A percentile compares a stretch with the other conserved stretches of the same genome.
These are phyloP conservation scores for Trichosporon sp. DNA, from an alignment of 1,284 basidiomycete genomes.

Conservation along the genomic window DNA sequence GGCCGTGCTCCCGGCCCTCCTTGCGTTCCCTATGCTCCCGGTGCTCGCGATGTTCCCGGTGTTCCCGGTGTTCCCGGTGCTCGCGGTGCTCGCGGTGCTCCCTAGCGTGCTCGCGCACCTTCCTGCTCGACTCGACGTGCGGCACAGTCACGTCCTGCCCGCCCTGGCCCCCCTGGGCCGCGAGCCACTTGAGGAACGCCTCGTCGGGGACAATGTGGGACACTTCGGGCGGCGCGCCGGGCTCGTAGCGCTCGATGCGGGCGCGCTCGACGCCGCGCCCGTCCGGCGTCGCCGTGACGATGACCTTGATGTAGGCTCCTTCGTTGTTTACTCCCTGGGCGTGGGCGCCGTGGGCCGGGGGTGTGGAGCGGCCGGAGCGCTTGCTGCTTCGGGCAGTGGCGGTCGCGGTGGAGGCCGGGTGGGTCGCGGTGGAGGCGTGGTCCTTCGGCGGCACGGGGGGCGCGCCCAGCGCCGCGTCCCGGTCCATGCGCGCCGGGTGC, in stretches of 20 bases:
- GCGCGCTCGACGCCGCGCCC: neutral
- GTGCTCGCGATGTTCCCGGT: too few species aligned
- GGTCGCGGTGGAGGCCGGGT: neutral
- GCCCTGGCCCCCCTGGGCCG: neutral
- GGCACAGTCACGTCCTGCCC: neutral
- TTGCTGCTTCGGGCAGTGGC: neutral
- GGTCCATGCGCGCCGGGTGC: neutral
- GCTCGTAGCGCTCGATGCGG: neutral
- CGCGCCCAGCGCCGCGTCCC: neutral
- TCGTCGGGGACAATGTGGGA: neutral
- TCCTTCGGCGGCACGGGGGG: neutral
- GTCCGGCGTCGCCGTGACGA: neutral
- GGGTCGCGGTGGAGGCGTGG: neutral
- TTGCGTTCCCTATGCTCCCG: too few species aligned
- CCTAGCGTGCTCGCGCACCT: neutral
- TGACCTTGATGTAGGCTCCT: conserved; percentile 3
- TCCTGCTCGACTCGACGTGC: neutral
- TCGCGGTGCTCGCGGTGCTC: neutral
- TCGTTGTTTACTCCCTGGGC: neutral
- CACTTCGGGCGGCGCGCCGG: neutral
- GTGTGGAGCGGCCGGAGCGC: neutral
- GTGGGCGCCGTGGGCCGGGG: too few species aligned
- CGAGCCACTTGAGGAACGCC: conserved; percentile 1
- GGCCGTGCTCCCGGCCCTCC: too few species aligned
- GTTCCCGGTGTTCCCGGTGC: neutral